Base-by-base conservation (phyloP, 176 grass and related monocot species). In the Triticum dicoccoides region DNA sequence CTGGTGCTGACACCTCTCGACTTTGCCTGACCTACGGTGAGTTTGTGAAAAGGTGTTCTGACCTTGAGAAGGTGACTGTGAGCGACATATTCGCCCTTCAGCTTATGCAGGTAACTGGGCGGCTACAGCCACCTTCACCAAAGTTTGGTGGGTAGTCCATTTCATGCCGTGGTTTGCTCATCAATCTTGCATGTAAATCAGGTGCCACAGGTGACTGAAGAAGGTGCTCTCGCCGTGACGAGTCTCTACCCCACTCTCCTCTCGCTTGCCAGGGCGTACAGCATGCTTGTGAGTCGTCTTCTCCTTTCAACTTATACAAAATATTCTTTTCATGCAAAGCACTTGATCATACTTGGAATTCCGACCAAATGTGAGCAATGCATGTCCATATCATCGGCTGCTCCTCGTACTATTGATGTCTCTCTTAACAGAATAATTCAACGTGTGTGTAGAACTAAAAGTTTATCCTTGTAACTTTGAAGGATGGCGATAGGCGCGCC, bases 201-300 rank as follows among this genome's bases (percentile, higher is more conserved):
- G 96, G 93, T 94, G 80, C 91, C 96, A 33, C 91, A 95, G 83
- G 84, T 94, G 80, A 94, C 96, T 5, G 93, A 98, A 90, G 93
- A 95, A 80, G 52, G 67, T 79, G 93, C 84, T 24, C 75, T 91
- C 68, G 93, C 91, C 68, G 90, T 95, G 51, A 65, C 84, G 69
- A 72, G 86, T 18, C 69, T 91, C 38, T 94, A 92, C 82, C 88
- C 91, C 65, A 95, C 96, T 66, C 24, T 86, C 21, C 20, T 94
- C 17, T 92, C 84, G 13, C 91, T 98, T 76, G 90, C 84, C 34
- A 54, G 30, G 86, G 93, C 91, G 38, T 98, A 98, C 27, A 88
- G 18, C 10, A 18, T 69, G 66, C 83, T 92, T 82, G 96, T 98
- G 51, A 73, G 86, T 83, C 69, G 11, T 79, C 69, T 83, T 30